Base-by-base conservation (phyloP, 345 rosid genomes). In the Limnanthes douglasii region DNA sequence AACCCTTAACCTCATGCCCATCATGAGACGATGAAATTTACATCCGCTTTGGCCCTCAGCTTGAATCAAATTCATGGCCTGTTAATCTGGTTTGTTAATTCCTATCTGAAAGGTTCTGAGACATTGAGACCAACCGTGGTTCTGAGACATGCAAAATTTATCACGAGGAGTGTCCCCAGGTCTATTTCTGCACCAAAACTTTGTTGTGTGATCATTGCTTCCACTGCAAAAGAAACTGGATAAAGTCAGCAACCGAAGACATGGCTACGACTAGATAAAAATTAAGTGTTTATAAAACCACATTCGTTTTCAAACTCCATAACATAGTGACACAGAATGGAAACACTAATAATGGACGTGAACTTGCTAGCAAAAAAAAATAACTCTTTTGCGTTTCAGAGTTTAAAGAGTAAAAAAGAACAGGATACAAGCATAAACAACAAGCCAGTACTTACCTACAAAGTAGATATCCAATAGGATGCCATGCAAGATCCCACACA, bases 401-500 rank as follows among this genome's bases (percentile, higher is more conserved):
- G n/a, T n/a, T n/a, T n/a, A n/a, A n/a, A n/a, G 11, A 14, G 15
- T 15, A 30, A 29, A 37, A 26, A 39, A 42, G 15, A 31, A 5
- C 8, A 32, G 18, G 11, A 6, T 26, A 33, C 12, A 4, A 20
- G 12, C 10, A 18, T 33, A 8, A 50, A 34, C 23, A 45, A 32
- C 19, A 32, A 29, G 6, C 38, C 26, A 43, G 24, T 11, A 24
- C 27, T 43, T 56, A 90, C 98, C 98, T 90, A 85, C 96, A 74
- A 51, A 90, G 96, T 45, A 90, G 82, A 65, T 90, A 90, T 43
- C 98, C 98, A 40, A 80, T 77, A 45, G 98, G 98, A 69, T 90
- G 98, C 98, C 96, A 84, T 20, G 93, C 75, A 43, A 90, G 76
- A 69, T 84, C 94, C 94, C 94, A 90, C 24, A 90, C 94, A 54